These are phyloP conservation scores for Candida methanosorbosa DNA, from an alignment of 805 yeast genomes.

Conservation along the genomic window DNA sequence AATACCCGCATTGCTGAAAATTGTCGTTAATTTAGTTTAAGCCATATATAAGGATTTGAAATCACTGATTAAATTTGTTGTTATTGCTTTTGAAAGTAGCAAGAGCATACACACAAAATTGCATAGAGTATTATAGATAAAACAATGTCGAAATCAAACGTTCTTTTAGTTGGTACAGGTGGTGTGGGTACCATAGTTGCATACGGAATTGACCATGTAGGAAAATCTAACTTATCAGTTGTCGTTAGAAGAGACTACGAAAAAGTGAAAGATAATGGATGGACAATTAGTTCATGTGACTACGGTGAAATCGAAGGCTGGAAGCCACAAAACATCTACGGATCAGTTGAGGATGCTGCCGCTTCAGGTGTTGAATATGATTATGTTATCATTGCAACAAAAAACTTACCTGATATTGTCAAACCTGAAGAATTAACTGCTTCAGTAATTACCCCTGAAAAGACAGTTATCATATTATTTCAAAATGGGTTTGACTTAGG, in stretches of 20 bases:
- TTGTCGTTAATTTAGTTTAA: too few relatives aligned
- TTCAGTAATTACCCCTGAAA: slow-evolving; percentile 37
- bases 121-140: too few relatives aligned
- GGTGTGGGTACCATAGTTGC: slow-evolving; percentile 80
- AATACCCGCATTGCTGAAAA: too few relatives aligned
- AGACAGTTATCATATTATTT: slow-evolving; percentile 44
- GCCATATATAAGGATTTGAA: too few relatives aligned
- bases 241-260: slow-evolving; percentile 58
- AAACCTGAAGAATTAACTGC: slow-evolving; percentile 40
- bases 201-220: slow-evolving; percentile 40
- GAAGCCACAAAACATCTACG: slow-evolving; percentile 39
- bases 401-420: slow-evolving; percentile 52
- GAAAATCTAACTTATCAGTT: slow-evolving; percentile 42
- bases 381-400: slow-evolving; percentile 49
- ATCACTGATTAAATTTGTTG: too few relatives aligned
- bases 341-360: slow-evolving; percentile 28
- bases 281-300: slow-evolving; percentile 46
- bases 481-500: slow-evolving; percentile 66
- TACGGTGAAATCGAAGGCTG: slow-evolving; percentile 49
- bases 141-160: slow-evolving; percentile 6
- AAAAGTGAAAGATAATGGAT: slow-evolving; percentile 41
- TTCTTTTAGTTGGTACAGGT: slow-evolving; percentile 61
- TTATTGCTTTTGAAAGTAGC: too few relatives aligned
- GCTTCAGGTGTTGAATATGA: slow-evolving; percentile 36
- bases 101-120: too few relatives aligned